A percentile compares a stretch with the other conserved stretches of the same genome.
phyloP scores from a whole-genome alignment of 129 eudicot genomes.

The Escallonia herrerae region DNA sequence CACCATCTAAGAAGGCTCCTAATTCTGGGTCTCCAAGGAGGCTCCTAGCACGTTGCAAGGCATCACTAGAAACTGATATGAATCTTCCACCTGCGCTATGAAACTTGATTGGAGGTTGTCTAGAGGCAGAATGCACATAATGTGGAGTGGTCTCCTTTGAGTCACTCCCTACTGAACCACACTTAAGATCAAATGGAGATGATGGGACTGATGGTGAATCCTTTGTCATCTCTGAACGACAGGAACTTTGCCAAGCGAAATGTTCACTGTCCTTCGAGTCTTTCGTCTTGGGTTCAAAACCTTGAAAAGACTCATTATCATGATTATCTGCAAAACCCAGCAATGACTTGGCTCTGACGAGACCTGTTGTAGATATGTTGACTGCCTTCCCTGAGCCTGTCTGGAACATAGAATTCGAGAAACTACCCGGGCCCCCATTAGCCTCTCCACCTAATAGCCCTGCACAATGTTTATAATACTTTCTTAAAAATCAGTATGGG shows the following conservation, averaged over 20 bases:
- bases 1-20: conserved; percentile 45
- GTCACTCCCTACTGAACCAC: conserved; percentile 28
- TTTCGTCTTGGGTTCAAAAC: conserved; percentile 19
- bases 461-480: conserved; percentile 11
- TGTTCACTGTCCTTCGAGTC: conserved; percentile 22
- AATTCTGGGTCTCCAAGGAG: conserved; percentile 83
- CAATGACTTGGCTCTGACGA: conserved; percentile 62
- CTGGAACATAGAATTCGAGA: conserved; percentile 39
- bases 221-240: conserved; percentile 13
- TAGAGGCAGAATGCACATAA: conserved; percentile 21
- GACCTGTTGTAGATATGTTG: conserved; percentile 58
- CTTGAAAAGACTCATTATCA: conserved; percentile 29
- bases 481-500: neutral
- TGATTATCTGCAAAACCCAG: conserved; percentile 47
- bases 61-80: conserved; percentile 76
- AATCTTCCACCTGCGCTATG: conserved; percentile 96
- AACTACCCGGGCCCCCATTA: conserved; percentile 25
- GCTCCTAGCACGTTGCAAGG: conserved; percentile 81
- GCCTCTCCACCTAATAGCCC: conserved; percentile 31
- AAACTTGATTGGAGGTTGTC: conserved; percentile 68
- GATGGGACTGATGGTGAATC: conserved; percentile 17
- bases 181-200: conserved; percentile 22
- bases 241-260: conserved; percentile 14
- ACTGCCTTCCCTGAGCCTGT: conserved; percentile 90
- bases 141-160: conserved; percentile 23